Base-by-base conservation (phyloP, 202 grass and related monocot species). In the Zoysia matrella region DNA sequence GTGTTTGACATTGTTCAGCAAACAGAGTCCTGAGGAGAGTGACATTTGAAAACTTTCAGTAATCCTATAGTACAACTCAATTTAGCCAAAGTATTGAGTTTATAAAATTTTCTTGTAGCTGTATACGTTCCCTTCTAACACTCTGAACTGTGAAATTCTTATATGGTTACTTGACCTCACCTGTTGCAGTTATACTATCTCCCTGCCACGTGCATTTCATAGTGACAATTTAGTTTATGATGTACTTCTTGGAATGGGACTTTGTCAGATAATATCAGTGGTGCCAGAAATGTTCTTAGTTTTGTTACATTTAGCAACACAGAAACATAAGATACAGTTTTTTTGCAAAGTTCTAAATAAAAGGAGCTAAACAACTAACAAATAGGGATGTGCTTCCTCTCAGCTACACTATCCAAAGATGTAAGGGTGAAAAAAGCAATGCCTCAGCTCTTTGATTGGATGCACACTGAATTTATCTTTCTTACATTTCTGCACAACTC, bases 201-300 rank as follows among this genome's bases (percentile, higher is more conserved):
- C 30, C 30, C 30, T 36, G 30, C 30, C 30, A 36, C 14, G 53
- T 1, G 41, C 41, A 57, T 79, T 43, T 47, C 1, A 9, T 14
- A 72, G 5, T 60, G 39, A 65, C 30, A 68, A 44, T 72, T 4
- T 78, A 66, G 43, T 62, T 76, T 47, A 58, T 54, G 7, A 72
- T 82, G 12, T 77, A 12, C 64, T 39, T 72, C n/a, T 10, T 49
- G 12, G 60, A 69, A 22, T 54, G 74, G n/a, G 74, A 67, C 53
- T 41, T 73, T 73, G 45, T 60, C 50, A 1, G 42, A 11, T 64
- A 51, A 73, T 72, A 47, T 47, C 54, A 43, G 68, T 72, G 55
- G 9, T 65, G 2, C 71, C 5, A 7, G 47, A 76, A 84, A 77
- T 36, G 51, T 42, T 75, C 12, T 13, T 2, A 7, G n/a, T 36